These are phyloP conservation scores for Berberis vulgaris DNA, from an alignment of 164 flowering plant genomes.

Conservation along the genomic window DNA sequence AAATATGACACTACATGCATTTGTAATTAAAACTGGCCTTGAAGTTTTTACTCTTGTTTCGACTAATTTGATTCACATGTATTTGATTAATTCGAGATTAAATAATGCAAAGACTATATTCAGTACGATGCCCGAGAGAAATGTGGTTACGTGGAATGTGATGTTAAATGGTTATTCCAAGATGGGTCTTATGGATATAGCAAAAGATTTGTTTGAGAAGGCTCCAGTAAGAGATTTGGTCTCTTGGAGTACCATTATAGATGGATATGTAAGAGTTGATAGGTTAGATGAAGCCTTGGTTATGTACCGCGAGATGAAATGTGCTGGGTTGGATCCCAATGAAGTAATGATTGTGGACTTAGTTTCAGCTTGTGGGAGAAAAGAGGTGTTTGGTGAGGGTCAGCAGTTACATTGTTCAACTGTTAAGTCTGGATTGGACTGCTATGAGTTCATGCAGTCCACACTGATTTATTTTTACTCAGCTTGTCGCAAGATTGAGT, in stretches of 20 bases:
- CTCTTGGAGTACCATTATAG: conserved; percentile 84
- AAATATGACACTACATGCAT: conserved; percentile 35
- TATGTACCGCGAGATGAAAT: conserved; percentile 44
- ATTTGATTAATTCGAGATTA: conserved; percentile 39
- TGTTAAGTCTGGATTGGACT: conserved; percentile 52
- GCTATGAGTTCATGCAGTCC: conserved; percentile 57
- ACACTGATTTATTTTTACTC: conserved; percentile 72
- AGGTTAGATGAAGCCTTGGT: conserved; percentile 49
- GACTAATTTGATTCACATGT: conserved; percentile 68
- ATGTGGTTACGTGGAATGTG: conserved; percentile 81
- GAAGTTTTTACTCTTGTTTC: conserved; percentile 39
- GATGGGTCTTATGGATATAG: conserved; percentile 44
- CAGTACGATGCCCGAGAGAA: conserved; percentile 46
- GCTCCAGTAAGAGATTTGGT: conserved; percentile 61
- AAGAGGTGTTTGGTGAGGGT: conserved; percentile 35
- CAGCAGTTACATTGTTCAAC: conserved; percentile 51
- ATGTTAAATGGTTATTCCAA: conserved; percentile 84
- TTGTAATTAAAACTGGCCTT: conserved; percentile 41
- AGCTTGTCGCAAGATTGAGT: conserved; percentile 35
- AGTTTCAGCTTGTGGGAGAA: conserved; percentile 59
- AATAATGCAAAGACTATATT: conserved; percentile 45
- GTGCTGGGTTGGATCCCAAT: conserved; percentile 41
- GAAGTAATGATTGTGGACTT: conserved; percentile 72
- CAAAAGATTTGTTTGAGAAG: conserved; percentile 54
- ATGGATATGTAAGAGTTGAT: conserved; percentile 44